A percentile compares a stretch with the other conserved stretches of the same genome.
phyloP scores from a whole-genome alignment of 108 stramenopile species.

The Cyclotella choctawhatcheeana region DNA sequence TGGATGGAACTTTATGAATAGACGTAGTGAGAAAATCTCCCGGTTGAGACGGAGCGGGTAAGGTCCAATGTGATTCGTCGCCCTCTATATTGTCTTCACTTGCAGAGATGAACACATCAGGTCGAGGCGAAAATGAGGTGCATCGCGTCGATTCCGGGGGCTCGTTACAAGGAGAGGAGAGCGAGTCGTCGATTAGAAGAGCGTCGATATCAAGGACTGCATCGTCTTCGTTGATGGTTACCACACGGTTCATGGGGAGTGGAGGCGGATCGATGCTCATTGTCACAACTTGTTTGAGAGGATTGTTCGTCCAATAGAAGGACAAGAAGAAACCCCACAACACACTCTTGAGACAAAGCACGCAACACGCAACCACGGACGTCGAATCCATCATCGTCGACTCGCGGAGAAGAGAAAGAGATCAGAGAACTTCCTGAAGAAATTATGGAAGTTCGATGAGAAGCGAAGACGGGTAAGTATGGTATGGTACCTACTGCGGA shows the following conservation, averaged over 20 bases:
- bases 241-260: neutral
- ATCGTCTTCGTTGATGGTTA: conserved; percentile 24
- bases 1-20: conserved; percentile 29
- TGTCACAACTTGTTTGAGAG: no score
- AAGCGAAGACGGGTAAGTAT: no score
- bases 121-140: neutral
- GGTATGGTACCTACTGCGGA: no score
- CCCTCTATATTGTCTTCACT: neutral
- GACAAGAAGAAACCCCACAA: no score
- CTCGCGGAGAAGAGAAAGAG: no score
- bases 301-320: no score
- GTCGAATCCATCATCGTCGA: no score
- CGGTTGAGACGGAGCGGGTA: conserved; percentile 13
- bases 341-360: no score
- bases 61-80: neutral
- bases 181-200: conserved; percentile 18
- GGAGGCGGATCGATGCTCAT: neutral
- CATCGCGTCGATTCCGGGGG: neutral
- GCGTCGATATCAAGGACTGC: conserved; percentile 35
- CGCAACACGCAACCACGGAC: no score
- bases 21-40: conserved; percentile 25
- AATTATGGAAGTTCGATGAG: no score
- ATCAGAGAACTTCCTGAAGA: no score
- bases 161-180: neutral
- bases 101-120: neutral